A percentile compares a stretch with the other conserved stretches of the same genome.
Conservation (phyloP, 805 yeast genomes). For the Yarrowia sp. region DNA sequence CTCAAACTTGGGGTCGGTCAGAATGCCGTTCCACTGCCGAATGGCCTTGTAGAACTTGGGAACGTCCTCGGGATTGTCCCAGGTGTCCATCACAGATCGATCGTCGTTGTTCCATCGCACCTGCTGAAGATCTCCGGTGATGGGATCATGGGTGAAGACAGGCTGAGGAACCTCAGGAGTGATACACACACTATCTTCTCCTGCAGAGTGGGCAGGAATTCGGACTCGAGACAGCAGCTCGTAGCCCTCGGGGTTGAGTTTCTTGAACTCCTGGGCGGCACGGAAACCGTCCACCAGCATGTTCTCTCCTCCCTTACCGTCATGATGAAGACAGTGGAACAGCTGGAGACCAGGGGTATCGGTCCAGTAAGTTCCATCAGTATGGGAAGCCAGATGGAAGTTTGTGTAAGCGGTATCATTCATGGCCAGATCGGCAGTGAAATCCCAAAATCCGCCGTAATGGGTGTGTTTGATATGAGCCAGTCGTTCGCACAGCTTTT, state of each 20-base stretch:
- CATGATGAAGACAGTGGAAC: conserved; percentile 59
- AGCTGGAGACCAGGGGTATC: conserved; percentile 70
- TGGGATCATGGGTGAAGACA: conserved; percentile 47
- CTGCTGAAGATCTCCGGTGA: conserved; percentile 52
- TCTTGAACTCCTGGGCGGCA: conserved; percentile 51
- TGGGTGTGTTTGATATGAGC: conserved; percentile 65
- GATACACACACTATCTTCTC: conserved; percentile 60
- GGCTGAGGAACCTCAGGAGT: conserved; percentile 57
- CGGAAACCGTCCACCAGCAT: conserved; percentile 64
- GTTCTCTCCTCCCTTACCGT: conserved; percentile 64
- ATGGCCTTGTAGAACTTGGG: conserved; percentile 54
- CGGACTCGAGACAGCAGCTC: conserved; percentile 48
- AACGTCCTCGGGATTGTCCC: conserved; percentile 45
- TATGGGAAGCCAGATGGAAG: conserved; percentile 59
- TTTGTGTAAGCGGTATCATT: conserved; percentile 72
- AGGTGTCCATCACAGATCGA: conserved; percentile 55
- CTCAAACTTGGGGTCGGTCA: conserved; percentile 50
- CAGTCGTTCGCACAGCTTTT: conserved; percentile 53
- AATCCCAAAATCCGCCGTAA: conserved; percentile 80
- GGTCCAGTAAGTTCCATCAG: conserved; percentile 74
- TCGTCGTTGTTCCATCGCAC: conserved; percentile 72
- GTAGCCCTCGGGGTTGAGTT: conserved; percentile 49
- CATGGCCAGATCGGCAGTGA: conserved; percentile 63
- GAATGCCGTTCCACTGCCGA: conserved; percentile 52
- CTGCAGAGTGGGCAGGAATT: conserved; percentile 72